Base-by-base conservation (phyloP, 1,284 basidiomycete species). In the Chondrostereum purpureum region DNA sequence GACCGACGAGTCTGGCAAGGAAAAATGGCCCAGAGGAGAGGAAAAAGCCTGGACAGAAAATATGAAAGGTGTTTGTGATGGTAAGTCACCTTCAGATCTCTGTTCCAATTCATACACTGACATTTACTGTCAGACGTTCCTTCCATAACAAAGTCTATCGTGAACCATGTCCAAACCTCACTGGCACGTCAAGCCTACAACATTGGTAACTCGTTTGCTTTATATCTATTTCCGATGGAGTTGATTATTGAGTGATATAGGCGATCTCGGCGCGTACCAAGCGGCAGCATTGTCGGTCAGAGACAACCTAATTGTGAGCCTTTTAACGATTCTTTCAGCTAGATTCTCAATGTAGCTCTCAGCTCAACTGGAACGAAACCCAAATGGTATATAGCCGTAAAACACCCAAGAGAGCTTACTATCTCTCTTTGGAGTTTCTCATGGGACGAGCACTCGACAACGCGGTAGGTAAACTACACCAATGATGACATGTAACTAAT, bases 361-460 rank as follows among this genome's bases (percentile, higher is more conserved):
- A 85, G 83, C 65, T 83, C 50, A 87, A 88, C 58, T 90, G 87
- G 87, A 89, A 88, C 54, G 74, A 80, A 38, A 90, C 86, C 3
- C 84, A 88, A 55, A 58, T 81, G 44, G 68, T 78, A 49, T 77
- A 81, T 61, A 84, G 81, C 35, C 75, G 80, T 49, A 85, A 81
- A 57, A 69, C 72, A n/a, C 83, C 80, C 11, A 88, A 88, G 63
- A 75, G 87, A 51, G 87, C 92, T 11, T 96, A 95, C 72, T 95
- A 95, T 64, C 77, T 88, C 45, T 87, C 83, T 23, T 79, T 95
- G 46, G 92, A 96, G 65, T 94, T 91, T 65, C 68, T 92, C 55
- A 88, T 92, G 83, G 91, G 91, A 38, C 78, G 90, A 42, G 86
- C 88, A 1, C 79, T 94, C 47, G 92, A 95, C 59, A 92, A 92